A percentile compares a stretch with the other conserved stretches of the same genome.
Evolutionary conservation across 2,329 filamentous ascomycete genomes (phyloP).

Genomic region (Aspergillus felis): DNA sequence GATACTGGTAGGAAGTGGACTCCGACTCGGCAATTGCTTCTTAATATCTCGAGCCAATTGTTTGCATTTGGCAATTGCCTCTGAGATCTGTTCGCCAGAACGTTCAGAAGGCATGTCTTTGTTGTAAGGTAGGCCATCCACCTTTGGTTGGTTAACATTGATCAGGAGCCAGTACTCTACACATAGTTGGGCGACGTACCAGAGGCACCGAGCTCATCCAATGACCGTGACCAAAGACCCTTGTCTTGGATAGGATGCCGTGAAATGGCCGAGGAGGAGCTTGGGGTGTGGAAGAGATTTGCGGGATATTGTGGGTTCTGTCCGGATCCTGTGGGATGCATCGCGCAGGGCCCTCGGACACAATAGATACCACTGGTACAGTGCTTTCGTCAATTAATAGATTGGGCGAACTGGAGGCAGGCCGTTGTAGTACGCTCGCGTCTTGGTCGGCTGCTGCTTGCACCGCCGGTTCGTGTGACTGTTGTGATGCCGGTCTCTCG

Average conservation of each 20-base stretch:
- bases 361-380: too few species aligned
- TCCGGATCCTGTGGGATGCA: too few species aligned
- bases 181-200: slow-evolving; percentile 7
- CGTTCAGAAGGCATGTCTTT: slow-evolving; percentile 1
- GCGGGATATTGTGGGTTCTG: too few species aligned
- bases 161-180: not conserved
- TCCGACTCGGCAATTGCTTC: slow-evolving; percentile 14
- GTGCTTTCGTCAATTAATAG: too few species aligned
- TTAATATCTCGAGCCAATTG: slow-evolving; percentile 19
- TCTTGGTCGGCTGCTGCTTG: not conserved
- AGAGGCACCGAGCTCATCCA: slow-evolving; percentile 20
- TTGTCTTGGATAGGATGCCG: slow-evolving; percentile 20
- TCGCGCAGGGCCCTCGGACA: too few species aligned
- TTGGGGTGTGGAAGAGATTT: not conserved
- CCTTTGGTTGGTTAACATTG: slow-evolving; percentile 3
- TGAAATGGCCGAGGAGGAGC: slow-evolving; percentile 4
- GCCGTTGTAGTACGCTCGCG: not conserved
- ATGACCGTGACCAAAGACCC: slow-evolving; percentile 22
- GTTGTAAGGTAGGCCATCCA: slow-evolving; percentile 3
- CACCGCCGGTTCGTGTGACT: too few species aligned
- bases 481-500: too few species aligned
- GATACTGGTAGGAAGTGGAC: slow-evolving; percentile 8
- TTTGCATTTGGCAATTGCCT: slow-evolving; percentile 21
- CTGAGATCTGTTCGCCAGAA: slow-evolving; percentile 1
- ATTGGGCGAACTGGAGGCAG: too few species aligned